Base-by-base conservation (phyloP, 768 basidiomycete species). In the Ramaria rubella region DNA sequence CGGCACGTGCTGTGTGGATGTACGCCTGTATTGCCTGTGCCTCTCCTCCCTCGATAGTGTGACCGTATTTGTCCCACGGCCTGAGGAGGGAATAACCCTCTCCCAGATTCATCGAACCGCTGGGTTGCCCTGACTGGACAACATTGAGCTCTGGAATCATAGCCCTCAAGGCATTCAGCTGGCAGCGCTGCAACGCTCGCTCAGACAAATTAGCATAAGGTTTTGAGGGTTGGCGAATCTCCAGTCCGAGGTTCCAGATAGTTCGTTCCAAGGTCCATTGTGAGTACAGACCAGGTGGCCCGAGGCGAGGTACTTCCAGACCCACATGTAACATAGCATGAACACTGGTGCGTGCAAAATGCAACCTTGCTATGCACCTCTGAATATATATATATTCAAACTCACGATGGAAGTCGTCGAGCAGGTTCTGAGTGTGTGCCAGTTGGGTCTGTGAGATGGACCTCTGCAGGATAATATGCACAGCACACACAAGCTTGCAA, bases 401-500 rank as follows among this genome's bases (percentile, higher is more conserved):
- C 11, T 34, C 30, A 23, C 21, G 9, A 52, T 15, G 23, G 52
- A 58, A 29, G 9, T n/a, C 23, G 19, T 45, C 43, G 9, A 45
- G 19, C 9, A n/a, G 19, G 8, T 45, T 24, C 23, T 45, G 43
- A 9, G 19, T 19, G 19, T n/a, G 8, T 8, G 9, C 19, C n/a
- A 45, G 19, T 45, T 45, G 43, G 15, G 7, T 24, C 9, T n/a
- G 15, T 7, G 43, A 7, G 15, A 45, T 45, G 19, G 7, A 19
- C 19, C 43, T 7, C 14, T 44, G 55, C 19, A 33, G 24, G 19
- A 33, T 30, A 8, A 46, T 19, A 5, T 44, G 45, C 12, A 56
- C 26, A 14, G 46, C 45, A 30, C 8, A 34, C 5, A 56, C 55
- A 4, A 56, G 17, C 24, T n/a, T 42, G 51, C 69, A 70, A 6